Evolutionary conservation across 805 yeast genomes (phyloP).

Genomic region (Hanseniaspora hatyaiensis): DNA sequence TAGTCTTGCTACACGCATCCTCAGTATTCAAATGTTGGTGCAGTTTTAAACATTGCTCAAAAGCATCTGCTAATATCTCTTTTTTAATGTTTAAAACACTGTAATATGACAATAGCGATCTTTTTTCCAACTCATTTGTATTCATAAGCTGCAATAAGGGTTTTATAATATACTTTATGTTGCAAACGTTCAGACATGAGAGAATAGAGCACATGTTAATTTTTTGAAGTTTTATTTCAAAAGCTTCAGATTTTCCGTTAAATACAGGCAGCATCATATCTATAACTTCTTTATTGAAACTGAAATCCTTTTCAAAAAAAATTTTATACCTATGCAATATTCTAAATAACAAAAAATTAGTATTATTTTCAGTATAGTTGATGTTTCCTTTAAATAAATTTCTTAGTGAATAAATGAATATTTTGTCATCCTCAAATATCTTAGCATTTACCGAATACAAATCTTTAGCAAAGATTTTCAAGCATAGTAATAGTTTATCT

Average conservation of each 20-base stretch:
- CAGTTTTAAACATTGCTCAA: conserved; percentile 5
- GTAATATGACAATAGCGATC: neutral
- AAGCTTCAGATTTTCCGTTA: neutral
- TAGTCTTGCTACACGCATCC: no score
- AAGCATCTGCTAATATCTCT: conserved; percentile 1
- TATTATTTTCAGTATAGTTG: neutral
- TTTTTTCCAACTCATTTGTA: neutral
- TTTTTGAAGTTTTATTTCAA: neutral
- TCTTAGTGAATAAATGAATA: conserved; percentile 5
- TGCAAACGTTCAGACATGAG: neutral
- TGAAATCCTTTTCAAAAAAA: neutral
- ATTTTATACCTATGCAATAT: neutral
- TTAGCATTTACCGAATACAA: neutral
- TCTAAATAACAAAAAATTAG: neutral
- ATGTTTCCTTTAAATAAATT: neutral
- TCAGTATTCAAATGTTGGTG: neutral
- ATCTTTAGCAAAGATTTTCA: neutral
- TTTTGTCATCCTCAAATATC: neutral
- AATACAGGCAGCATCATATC: neutral
- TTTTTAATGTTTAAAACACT: neutral
- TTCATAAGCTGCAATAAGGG: neutral
- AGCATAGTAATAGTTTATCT: neutral
- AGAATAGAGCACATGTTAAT: conserved; percentile 10
- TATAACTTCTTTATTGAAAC: neutral
- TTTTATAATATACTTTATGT: neutral